Evolutionary conservation across 2,329 filamentous ascomycete genomes (phyloP).

Genomic region (Fusarium compactum): DNA sequence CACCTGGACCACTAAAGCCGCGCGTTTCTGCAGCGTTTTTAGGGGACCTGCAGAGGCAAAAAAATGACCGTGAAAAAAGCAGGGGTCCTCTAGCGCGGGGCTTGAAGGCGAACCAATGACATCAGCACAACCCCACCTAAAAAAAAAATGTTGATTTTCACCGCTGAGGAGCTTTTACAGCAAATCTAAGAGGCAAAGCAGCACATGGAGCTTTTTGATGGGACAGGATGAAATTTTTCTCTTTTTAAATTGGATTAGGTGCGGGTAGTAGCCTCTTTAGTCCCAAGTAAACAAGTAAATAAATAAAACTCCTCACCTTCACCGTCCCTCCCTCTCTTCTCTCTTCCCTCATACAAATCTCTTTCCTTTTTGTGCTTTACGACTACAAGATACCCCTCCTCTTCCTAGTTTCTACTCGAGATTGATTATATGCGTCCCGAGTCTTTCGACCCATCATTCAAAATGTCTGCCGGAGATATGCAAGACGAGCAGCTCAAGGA

Average conservation of each 20-base stretch:
- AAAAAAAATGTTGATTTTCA: slow-evolving; percentile 46
- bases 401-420: slow-evolving; percentile 19
- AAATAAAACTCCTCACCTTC: slow-evolving; percentile 30
- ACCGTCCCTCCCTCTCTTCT: slow-evolving; percentile 8
- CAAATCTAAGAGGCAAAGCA: not conserved
- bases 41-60: slow-evolving; percentile 31
- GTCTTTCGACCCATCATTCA: slow-evolving; percentile 34
- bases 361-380: not conserved
- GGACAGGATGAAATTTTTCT: slow-evolving; percentile 18
- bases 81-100: slow-evolving; percentile 40
- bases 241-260: slow-evolving; percentile 16
- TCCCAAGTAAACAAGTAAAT: slow-evolving; percentile 9
- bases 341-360: slow-evolving; percentile 13
- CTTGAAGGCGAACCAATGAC: slow-evolving; percentile 44
- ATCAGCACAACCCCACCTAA: slow-evolving; percentile 47
- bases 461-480: slow-evolving; percentile 53
- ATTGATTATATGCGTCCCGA: slow-evolving; percentile 27
- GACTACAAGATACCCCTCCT: slow-evolving; percentile 28
- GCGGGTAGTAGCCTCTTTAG: slow-evolving; percentile 12
- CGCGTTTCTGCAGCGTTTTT: slow-evolving; percentile 25
- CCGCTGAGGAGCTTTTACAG: slow-evolving; percentile 34
- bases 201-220: slow-evolving; percentile 15
- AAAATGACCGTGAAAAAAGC: slow-evolving; percentile 31
- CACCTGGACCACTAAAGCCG: slow-evolving; percentile 34
- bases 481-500: slow-evolving; percentile 51